Percentiles rank a stretch among this genome's conserved stretches.
Evolutionary conservation across 306 rosid genomes (phyloP).

Genomic region (Trichosanthes truncata): DNA sequence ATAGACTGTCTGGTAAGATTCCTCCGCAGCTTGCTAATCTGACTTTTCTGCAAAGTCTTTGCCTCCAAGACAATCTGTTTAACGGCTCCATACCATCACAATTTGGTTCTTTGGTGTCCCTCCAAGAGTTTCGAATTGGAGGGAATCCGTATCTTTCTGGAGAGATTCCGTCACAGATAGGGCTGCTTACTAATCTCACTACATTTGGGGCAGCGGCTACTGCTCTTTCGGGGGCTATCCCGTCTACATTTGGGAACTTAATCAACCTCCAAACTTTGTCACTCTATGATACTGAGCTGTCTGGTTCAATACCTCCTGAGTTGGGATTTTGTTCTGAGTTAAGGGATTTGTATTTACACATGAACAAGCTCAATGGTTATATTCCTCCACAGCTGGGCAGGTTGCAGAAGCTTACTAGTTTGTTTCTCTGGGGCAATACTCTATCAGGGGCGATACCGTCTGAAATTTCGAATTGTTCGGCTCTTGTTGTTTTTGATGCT

Average conservation of each 20-base stretch:
- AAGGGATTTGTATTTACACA: conserved; percentile 64
- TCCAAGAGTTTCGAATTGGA: conserved; percentile 83
- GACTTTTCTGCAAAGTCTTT: conserved; percentile 63
- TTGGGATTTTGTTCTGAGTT: conserved; percentile 77
- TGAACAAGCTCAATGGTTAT: conserved; percentile 74
- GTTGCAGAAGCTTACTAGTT: conserved; percentile 73
- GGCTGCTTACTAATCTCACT: conserved; percentile 72
- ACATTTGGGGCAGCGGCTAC: conserved; percentile 92
- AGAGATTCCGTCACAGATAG: conserved; percentile 60
- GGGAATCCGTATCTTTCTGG: conserved; percentile 84
- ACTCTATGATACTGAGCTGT: conserved; percentile 73
- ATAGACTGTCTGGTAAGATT: conserved; percentile 54
- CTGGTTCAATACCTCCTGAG: conserved; percentile 67
- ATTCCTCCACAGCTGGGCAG: conserved; percentile 64
- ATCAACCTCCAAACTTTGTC: conserved; percentile 72
- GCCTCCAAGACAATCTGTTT: conserved; percentile 63
- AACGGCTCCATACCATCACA: conserved; percentile 78
- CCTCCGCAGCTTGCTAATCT: conserved; percentile 64
- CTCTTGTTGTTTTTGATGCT: conserved; percentile 69
- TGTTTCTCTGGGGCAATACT: conserved; percentile 77
- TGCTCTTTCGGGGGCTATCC: conserved; percentile 73
- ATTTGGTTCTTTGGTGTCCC: conserved; percentile 58
- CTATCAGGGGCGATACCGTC: conserved; percentile 67
- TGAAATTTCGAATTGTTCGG: conserved; percentile 76
- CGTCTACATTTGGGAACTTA: conserved; percentile 77